phyloP scores from a whole-genome alignment of 139 green algal genomes.

The Coelastrella sp. region DNA sequence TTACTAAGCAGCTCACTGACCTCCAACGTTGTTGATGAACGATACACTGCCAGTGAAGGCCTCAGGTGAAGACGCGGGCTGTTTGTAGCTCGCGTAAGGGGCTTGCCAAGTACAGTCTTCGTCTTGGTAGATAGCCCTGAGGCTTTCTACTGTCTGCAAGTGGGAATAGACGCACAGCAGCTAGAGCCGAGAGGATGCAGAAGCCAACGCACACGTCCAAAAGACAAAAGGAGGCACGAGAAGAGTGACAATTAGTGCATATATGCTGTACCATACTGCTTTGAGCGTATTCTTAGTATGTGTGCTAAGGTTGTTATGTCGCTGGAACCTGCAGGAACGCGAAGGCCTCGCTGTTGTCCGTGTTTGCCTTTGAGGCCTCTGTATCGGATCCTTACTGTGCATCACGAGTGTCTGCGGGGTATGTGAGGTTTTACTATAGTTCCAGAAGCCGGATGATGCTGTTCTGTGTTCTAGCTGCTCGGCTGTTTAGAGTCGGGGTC shows the following conservation, averaged over 20 bases:
- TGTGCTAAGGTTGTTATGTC: no score
- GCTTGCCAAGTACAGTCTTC: not conserved
- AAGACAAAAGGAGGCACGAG: no score
- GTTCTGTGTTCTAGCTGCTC: no score
- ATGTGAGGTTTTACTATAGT: no score
- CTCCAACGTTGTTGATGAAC: not conserved
- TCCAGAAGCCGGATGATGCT: no score
- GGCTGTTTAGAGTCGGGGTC: no score
- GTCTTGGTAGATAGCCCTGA: not conserved
- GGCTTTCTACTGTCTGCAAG: not conserved
- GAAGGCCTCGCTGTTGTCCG: no score
- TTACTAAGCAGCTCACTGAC: not conserved
- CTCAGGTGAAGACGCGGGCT: not conserved
- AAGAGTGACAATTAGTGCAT: not conserved
- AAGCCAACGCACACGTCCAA: not conserved
- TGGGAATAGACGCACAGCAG: not conserved
- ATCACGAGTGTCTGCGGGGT: no score
- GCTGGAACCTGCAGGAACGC: no score
- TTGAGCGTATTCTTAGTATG: no score
- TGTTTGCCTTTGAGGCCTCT: no score
- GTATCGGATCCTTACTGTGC: no score
- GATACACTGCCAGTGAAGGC: not conserved
- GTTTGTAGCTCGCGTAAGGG: not conserved
- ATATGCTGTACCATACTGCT: not conserved
- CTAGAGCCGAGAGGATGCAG: not conserved